Conservation (phyloP, 1,284 basidiomycete species). For the Tilletia walkeri region DNA sequence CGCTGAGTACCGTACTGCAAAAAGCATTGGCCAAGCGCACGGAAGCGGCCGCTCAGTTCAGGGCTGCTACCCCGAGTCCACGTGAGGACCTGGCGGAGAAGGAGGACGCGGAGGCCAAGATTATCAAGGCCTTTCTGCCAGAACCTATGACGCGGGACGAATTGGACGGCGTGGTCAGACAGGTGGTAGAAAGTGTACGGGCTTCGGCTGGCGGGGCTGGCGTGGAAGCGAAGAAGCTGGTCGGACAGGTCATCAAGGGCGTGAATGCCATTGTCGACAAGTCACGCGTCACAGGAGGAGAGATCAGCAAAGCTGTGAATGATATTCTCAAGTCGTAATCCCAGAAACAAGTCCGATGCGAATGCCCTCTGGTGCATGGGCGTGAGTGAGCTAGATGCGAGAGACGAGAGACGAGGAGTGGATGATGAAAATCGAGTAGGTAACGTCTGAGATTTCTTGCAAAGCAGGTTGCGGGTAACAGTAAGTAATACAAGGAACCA, state of each 20-base stretch:
- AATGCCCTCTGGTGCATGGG: not conserved
- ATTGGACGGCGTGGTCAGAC: slow-evolving; percentile 14
- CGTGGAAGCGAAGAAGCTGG: slow-evolving; percentile 4
- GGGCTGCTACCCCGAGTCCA: slow-evolving; percentile 33
- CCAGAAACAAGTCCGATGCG: too few species aligned
- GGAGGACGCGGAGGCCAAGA: slow-evolving; percentile 38
- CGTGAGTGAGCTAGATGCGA: not conserved
- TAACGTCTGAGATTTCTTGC: not conserved
- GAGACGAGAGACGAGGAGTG: not conserved
- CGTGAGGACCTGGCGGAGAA: slow-evolving; percentile 43
- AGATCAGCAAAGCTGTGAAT: slow-evolving; percentile 13
- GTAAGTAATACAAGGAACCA: not conserved
- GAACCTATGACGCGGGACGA: slow-evolving; percentile 24
- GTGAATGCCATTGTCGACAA: slow-evolving; percentile 8
- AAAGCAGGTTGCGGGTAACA: not conserved
- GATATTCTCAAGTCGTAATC: not conserved
- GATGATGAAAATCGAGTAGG: too few species aligned
- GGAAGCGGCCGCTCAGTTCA: slow-evolving; percentile 38
- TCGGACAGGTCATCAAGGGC: slow-evolving; percentile 9
- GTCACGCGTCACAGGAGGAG: slow-evolving; percentile 7
- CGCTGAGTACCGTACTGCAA: slow-evolving; percentile 31
- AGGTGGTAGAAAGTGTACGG: slow-evolving; percentile 11
- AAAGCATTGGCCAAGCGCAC: slow-evolving; percentile 38
- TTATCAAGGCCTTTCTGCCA: slow-evolving; percentile 36
- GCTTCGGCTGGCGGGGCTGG: not conserved